phyloP scores from a whole-genome alignment of 495 filamentous ascomycete genomes.

The Penicillium psychrofluorescens region DNA sequence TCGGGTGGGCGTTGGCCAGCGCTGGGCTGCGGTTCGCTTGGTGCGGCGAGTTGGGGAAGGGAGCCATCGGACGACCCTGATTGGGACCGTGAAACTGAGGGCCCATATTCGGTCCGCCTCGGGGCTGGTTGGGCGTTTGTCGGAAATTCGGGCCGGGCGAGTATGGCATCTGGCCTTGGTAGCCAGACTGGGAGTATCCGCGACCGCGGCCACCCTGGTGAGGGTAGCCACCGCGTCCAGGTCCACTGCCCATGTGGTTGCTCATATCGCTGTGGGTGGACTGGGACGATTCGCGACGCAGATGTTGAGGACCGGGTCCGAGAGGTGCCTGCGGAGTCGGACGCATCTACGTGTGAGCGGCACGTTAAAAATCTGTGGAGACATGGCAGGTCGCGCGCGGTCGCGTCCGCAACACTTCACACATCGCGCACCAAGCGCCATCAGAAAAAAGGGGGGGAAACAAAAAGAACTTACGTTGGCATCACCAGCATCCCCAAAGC shows the following conservation, averaged over 20 bases:
- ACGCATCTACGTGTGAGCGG: conserved; percentile 45
- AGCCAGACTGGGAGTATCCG: conserved; percentile 51
- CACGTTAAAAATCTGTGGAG: conserved; percentile 6
- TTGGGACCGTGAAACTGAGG: conserved; percentile 53
- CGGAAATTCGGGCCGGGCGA: conserved; percentile 58
- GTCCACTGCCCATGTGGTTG: conserved; percentile 45
- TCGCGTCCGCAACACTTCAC: conserved; percentile 4
- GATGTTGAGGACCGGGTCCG: conserved; percentile 61
- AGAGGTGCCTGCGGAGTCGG: conserved; percentile 51
- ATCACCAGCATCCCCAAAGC: conserved; percentile 59
- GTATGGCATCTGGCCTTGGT: conserved; percentile 58
- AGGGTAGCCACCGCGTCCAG: conserved; percentile 47
- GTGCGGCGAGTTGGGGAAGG: conserved; percentile 61
- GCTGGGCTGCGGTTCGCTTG: conserved; percentile 66
- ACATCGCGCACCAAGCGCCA: background rate
- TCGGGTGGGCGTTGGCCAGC: conserved; percentile 56
- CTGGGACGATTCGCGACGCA: conserved; percentile 75
- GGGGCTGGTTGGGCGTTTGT: conserved; percentile 52
- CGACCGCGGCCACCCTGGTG: conserved; percentile 61
- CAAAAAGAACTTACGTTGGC: conserved; percentile 55
- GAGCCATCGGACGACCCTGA: conserved; percentile 47
- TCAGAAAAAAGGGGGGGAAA: conserved; percentile 9
- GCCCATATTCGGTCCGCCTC: conserved; percentile 54
- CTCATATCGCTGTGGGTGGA: conserved; percentile 71
- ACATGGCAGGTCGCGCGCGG: background rate